A percentile compares a stretch with the other conserved stretches of the same genome.
Evolutionary conservation across 441 rosid species (phyloP).

Genomic region (Adansonia rubrostipa): DNA sequence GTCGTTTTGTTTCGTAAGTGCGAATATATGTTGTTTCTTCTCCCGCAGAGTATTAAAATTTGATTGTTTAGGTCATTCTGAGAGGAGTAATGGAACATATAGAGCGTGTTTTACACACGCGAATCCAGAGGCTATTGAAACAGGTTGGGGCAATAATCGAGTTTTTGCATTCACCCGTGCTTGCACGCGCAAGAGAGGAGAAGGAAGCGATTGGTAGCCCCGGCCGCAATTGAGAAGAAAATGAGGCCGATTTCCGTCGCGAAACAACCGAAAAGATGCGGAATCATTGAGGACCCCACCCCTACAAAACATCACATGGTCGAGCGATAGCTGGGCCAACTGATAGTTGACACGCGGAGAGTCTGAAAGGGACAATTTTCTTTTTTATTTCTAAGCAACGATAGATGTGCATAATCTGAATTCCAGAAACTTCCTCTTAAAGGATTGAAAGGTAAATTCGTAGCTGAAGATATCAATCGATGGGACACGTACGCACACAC

Average conservation of each 20-base stretch:
- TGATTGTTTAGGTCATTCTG: not conserved
- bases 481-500: not conserved
- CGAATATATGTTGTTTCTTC: not conserved
- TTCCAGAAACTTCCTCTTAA: not conserved
- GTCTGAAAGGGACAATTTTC: not conserved
- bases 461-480: not conserved
- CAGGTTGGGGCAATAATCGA: not conserved
- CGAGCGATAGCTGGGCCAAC: not conserved
- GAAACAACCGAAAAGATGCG: not conserved
- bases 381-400: not conserved
- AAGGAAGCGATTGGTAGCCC: not conserved
- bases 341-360: not conserved
- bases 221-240: constrained; percentile 5
- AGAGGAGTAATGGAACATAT: not conserved
- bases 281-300: not conserved
- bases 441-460: not conserved
- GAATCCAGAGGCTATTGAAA: not conserved
- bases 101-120: not conserved
- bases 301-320: constrained; percentile 23
- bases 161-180: not conserved
- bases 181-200: not conserved
- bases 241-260: not conserved
- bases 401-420: not conserved
- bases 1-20: not conserved
- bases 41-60: not conserved